phyloP scores from a whole-genome alignment of 2,329 filamentous ascomycete genomes.

The Hypoxylon sp. region DNA sequence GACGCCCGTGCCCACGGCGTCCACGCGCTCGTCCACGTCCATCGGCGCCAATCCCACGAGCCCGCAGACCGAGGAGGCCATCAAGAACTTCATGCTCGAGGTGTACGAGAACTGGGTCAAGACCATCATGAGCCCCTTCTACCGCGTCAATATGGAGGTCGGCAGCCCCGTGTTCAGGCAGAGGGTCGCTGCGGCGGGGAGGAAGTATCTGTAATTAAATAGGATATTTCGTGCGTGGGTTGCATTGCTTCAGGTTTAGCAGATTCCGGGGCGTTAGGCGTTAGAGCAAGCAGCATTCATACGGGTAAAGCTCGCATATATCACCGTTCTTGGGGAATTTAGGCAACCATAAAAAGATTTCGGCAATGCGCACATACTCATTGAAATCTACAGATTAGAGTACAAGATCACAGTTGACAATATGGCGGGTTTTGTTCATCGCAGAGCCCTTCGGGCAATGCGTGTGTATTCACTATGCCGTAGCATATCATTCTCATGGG shows the following conservation, averaged over 20 bases:
- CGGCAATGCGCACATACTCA: conserved; percentile 3
- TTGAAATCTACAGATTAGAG: not conserved
- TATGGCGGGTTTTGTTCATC: conserved; percentile 31
- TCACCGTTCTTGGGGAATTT: not conserved
- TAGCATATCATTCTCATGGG: conserved; percentile 36
- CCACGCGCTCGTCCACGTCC: conserved; percentile 64
- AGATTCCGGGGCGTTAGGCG: conserved; percentile 37
- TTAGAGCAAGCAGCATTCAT: conserved; percentile 15
- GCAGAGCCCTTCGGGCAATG: conserved; percentile 42
- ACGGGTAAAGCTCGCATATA: no score
- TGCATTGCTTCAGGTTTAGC: not conserved
- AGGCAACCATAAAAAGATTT: not conserved
- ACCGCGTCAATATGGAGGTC: conserved; percentile 85
- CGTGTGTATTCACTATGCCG: conserved; percentile 47
- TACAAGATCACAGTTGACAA: not conserved
- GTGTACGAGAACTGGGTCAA: conserved; percentile 98
- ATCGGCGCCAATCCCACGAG: conserved; percentile 87
- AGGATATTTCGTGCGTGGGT: not conserved
- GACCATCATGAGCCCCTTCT: conserved; percentile 97
- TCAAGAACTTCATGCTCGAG: conserved; percentile 93
- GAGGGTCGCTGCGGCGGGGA: conserved; percentile 86
- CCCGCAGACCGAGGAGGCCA: conserved; percentile 93
- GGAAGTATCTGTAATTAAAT: conserved; percentile 81
- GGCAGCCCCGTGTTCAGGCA: conserved; percentile 86
- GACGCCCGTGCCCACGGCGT: conserved; percentile 27